Conservation (phyloP, 495 filamentous ascomycete genomes). For the Podospora australis region DNA sequence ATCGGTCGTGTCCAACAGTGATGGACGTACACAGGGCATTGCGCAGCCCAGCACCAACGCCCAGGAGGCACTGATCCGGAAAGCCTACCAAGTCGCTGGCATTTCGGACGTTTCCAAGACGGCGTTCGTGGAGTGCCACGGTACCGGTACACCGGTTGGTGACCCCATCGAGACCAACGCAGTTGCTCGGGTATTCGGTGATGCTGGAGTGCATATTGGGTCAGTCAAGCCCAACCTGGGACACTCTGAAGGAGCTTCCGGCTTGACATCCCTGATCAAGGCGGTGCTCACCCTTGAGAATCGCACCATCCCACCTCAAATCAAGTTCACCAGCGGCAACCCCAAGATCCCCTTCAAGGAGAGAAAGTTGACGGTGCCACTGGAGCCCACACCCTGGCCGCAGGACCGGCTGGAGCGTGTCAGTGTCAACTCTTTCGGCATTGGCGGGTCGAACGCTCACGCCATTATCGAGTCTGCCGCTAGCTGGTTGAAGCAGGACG, state of each 20-base stretch:
- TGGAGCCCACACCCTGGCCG: conserved; percentile 8
- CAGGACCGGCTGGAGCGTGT: conserved; percentile 19
- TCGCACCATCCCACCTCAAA: conserved; percentile 27
- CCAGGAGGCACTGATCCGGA: conserved; percentile 44
- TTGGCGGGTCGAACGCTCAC: conserved; percentile 51
- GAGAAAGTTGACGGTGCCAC: not conserved
- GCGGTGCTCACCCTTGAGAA: conserved; percentile 26
- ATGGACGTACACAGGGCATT: conserved; percentile 44
- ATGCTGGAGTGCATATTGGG: conserved; percentile 23
- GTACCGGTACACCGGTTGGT: conserved; percentile 46
- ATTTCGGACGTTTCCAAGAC: conserved; percentile 16
- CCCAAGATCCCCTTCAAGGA: conserved; percentile 27
- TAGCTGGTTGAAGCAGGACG: no score
- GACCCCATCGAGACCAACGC: conserved; percentile 38
- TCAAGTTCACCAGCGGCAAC: conserved; percentile 34
- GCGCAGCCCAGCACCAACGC: conserved; percentile 41
- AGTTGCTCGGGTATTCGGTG: conserved; percentile 16
- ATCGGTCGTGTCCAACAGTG: conserved; percentile 31
- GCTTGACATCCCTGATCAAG: conserved; percentile 34
- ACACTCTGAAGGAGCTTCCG: conserved; percentile 31
- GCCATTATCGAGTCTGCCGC: conserved; percentile 45
- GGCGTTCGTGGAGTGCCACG: conserved; percentile 43
- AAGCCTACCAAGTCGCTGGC: conserved; percentile 30
- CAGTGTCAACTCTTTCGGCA: conserved; percentile 50
- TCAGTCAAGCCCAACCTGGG: conserved; percentile 41